phyloP scores from a whole-genome alignment of 2,329 filamentous ascomycete species.

The Metarhizium guizhouense region DNA sequence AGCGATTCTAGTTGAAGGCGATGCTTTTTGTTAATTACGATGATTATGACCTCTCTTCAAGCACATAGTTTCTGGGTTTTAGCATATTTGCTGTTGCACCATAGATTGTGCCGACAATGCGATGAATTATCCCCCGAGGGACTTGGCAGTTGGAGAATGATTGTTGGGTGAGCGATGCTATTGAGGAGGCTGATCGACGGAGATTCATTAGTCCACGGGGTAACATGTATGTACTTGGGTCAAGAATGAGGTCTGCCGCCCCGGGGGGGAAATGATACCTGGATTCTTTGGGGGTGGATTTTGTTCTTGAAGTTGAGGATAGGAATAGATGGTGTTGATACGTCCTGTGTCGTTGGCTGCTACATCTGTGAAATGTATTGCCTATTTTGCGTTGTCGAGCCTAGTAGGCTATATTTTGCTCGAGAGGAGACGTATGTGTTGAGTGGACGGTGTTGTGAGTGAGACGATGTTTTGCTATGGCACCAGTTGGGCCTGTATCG shows the following conservation, averaged over 20 bases:
- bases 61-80: slow-evolving; percentile 3
- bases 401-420: too few relatives aligned
- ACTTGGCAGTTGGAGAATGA: background rate
- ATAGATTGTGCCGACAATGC: background rate
- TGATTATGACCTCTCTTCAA: slow-evolving; percentile 6
- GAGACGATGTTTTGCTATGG: too few relatives aligned
- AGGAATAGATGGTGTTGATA: background rate
- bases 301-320: background rate
- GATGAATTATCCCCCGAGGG: background rate
- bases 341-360: background rate
- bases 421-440: too few relatives aligned
- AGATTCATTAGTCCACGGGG: background rate
- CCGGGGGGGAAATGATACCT: background rate
- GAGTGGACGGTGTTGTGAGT: background rate
- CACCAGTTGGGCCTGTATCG: too few relatives aligned
- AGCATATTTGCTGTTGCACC: background rate
- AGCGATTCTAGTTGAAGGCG: slow-evolving; percentile 1
- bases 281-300: background rate
- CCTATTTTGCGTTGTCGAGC: background rate
- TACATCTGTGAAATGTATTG: background rate
- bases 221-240: background rate
- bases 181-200: background rate
- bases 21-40: slow-evolving; percentile 4
- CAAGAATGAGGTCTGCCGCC: background rate
- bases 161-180: background rate